Conservation (phyloP, 2,329 filamentous ascomycete species). For the Botrytis porri region DNA sequence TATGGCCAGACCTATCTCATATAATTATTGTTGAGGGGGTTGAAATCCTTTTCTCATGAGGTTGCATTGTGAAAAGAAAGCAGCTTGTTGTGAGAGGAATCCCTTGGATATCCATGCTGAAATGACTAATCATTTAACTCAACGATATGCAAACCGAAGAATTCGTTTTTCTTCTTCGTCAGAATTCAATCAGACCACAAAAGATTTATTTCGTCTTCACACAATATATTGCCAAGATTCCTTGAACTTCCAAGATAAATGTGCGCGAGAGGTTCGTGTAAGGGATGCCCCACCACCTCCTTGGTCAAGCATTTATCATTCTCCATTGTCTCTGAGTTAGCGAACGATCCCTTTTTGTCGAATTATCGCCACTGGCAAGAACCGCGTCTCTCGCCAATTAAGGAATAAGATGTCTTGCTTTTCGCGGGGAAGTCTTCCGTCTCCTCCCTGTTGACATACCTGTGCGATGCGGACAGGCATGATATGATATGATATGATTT, state of each 20-base stretch:
- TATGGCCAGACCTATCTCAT: neutral
- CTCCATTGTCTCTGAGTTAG: slow-evolving; percentile 6
- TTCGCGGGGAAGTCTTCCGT: slow-evolving; percentile 7
- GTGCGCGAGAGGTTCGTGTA: neutral
- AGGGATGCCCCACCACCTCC: slow-evolving; percentile 12
- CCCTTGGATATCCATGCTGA: neutral
- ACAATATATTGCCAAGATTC: neutral
- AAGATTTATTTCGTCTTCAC: neutral
- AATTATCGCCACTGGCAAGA: neutral
- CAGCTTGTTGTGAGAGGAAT: neutral
- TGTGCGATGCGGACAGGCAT: neutral
- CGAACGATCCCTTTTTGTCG: slow-evolving; percentile 4
- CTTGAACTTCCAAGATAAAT: neutral
- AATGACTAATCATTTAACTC: slow-evolving; percentile 1
- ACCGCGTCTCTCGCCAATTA: neutral
- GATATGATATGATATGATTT: neutral
- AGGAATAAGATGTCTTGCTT: neutral
- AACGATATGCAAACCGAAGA: neutral
- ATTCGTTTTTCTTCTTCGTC: neutral
- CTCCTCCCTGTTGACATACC: neutral
- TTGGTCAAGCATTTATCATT: slow-evolving; percentile 11
- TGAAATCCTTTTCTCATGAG: neutral
- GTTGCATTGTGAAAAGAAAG: neutral
- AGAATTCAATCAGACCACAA: neutral
- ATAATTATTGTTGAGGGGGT: neutral